A percentile compares a stretch with the other conserved stretches of the same genome.
Evolutionary conservation across 257 asterid genomes (phyloP).

Genomic region (Solanum medicagineum): DNA sequence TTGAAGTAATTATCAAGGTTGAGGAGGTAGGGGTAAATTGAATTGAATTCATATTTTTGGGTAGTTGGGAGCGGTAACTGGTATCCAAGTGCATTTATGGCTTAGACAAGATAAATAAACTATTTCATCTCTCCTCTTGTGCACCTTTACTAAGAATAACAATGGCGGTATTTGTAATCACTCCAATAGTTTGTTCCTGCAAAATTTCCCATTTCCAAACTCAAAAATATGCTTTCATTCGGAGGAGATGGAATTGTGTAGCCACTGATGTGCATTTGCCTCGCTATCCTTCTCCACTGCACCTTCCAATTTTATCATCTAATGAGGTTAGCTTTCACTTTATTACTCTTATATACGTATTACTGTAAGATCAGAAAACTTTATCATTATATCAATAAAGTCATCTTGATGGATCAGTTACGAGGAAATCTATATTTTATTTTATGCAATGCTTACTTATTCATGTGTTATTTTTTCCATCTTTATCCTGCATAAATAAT

Average conservation of each 20-base stretch:
- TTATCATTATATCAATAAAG: not conserved
- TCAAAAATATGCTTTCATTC: not conserved
- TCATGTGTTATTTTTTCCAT: no score
- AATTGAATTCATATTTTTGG: not conserved
- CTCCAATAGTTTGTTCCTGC: not conserved
- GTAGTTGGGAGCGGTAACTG: not conserved
- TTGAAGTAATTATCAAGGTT: not conserved
- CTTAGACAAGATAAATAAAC: not conserved
- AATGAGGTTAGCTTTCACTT: not conserved
- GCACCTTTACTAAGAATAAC: not conserved
- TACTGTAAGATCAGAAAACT: not conserved
- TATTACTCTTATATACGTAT: not conserved
- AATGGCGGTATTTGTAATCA: not conserved
- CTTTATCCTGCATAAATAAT: no score
- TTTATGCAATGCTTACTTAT: no score
- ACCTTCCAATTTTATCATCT: constrained; percentile 1
- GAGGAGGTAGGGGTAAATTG: not conserved
- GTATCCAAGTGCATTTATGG: not conserved
- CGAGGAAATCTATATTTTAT: no score
- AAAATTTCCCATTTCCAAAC: not conserved
- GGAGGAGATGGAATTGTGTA: not conserved
- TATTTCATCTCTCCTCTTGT: not conserved
- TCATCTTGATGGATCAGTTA: not conserved
- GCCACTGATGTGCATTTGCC: not conserved
- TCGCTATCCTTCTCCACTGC: not conserved